Conservation (phyloP, 1,284 basidiomycete genomes). For the Ceratobasidium sp. region DNA sequence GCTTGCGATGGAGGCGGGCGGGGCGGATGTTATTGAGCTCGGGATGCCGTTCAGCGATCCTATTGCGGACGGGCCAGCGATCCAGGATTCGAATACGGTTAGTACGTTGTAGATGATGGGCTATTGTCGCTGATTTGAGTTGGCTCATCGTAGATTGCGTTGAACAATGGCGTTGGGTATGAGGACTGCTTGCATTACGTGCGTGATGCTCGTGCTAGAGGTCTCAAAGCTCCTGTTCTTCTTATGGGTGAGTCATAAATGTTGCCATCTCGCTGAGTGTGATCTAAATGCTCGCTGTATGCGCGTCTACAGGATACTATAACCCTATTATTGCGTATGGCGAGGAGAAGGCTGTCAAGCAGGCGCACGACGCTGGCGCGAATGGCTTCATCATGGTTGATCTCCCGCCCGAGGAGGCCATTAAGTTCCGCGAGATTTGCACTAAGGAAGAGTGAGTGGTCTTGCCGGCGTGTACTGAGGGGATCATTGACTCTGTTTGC, state of each 20-base stretch:
- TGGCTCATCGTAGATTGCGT: constrained; percentile 82
- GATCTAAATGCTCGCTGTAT: constrained; percentile 6
- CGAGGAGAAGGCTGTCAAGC: constrained; percentile 92
- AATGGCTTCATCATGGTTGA: constrained; percentile 99
- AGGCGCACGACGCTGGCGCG: constrained; percentile 89
- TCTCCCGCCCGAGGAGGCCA: constrained; percentile 96
- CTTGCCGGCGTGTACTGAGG: not conserved
- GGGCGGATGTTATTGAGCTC: constrained; percentile 95
- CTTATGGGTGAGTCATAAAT: constrained; percentile 83
- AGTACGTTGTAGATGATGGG: constrained; percentile 51
- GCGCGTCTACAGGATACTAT: constrained; percentile 81
- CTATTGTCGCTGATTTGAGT: constrained; percentile 34
- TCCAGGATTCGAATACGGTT: constrained; percentile 93
- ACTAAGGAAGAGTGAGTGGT: constrained; percentile 76
- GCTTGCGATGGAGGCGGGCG: constrained; percentile 92
- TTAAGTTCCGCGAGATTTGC: constrained; percentile 91
- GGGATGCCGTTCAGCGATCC: constrained; percentile 98
- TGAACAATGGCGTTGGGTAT: constrained; percentile 85
- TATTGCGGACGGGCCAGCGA: constrained; percentile 92
- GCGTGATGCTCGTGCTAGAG: constrained; percentile 81
- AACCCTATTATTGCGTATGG: constrained; percentile 96
- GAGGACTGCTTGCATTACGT: constrained; percentile 81
- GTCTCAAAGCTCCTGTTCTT: constrained; percentile 87
- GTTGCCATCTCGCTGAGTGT: not conserved
- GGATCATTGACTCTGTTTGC: constrained; percentile 3